Conservation (phyloP, 352 stramenopile genomes). For the Phytophthora sp. region DNA sequence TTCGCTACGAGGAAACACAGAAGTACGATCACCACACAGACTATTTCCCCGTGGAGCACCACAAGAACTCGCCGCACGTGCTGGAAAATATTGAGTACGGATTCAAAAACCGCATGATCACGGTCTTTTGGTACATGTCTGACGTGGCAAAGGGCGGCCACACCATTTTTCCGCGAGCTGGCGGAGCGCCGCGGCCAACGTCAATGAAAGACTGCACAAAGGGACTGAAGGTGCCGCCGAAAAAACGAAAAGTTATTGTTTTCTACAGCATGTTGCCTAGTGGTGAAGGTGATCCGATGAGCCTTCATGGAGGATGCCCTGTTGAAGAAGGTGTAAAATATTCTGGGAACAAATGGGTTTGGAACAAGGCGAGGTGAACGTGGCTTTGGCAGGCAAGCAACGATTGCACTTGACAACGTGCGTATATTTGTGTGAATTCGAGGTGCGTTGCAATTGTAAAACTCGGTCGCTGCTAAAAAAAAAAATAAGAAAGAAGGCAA, state of each 20-base stretch:
- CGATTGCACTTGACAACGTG: not conserved
- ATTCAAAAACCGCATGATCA: slow-evolving; percentile 87
- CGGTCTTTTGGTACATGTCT: slow-evolving; percentile 90
- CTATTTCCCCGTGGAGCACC: slow-evolving; percentile 59
- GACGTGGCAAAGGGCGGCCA: slow-evolving; percentile 76
- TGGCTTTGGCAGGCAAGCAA: too few species aligned
- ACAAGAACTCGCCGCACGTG: slow-evolving; percentile 52
- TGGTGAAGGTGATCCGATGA: slow-evolving; percentile 69
- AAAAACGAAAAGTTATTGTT: slow-evolving; percentile 85
- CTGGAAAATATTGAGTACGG: slow-evolving; percentile 67
- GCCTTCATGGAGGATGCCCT: slow-evolving; percentile 74
- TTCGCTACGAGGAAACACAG: slow-evolving; percentile 76
- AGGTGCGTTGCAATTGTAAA: too few species aligned
- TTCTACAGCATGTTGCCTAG: slow-evolving; percentile 87
- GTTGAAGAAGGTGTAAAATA: slow-evolving; percentile 82
- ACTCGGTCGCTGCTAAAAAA: too few species aligned
- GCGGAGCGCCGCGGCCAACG: slow-evolving; percentile 46
- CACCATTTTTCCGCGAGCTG: slow-evolving; percentile 81
- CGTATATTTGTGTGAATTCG: too few species aligned
- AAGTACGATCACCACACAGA: slow-evolving; percentile 84
- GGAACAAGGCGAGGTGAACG: slow-evolving; percentile 79
- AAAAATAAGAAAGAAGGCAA: too few species aligned
- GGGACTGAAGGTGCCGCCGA: slow-evolving; percentile 65
- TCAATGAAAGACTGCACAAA: slow-evolving; percentile 69
- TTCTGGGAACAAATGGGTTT: slow-evolving; percentile 86